Base-by-base conservation (phyloP, 345 rosid species). In the Tarenaya hassleriana region DNA sequence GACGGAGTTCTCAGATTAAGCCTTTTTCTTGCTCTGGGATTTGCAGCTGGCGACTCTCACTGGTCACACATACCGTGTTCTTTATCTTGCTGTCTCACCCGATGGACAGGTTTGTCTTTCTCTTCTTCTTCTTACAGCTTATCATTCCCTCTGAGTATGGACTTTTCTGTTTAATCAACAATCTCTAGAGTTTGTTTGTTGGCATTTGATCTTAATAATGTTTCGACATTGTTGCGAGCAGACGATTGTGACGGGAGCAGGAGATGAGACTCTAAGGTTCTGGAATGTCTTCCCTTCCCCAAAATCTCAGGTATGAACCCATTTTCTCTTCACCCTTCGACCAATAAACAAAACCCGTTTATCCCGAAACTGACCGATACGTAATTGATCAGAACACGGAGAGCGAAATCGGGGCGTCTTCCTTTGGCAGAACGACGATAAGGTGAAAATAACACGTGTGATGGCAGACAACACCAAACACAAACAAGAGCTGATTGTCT, bases 161-260 rank as follows among this genome's bases (percentile, higher is more conserved):
- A n/a, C n/a, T n/a, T n/a, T 10, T 10, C 4, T 37, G 15, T 24
- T 24, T 24, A n/a, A n/a, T n/a, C n/a, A n/a, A n/a, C n/a, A n/a
- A n/a, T n/a, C n/a, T n/a, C n/a, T n/a, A n/a, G n/a, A n/a, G n/a
- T n/a, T n/a, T n/a, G n/a, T n/a, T n/a, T n/a, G n/a, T n/a, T n/a
- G n/a, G n/a, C n/a, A n/a, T n/a, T n/a, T n/a, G n/a, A n/a, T n/a
- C n/a, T n/a, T n/a, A n/a, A n/a, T n/a, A n/a, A n/a, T n/a, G n/a
- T n/a, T n/a, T n/a, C n/a, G 29, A 24, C 29, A 24, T 37, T 37
- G 3, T 37, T 37, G 3, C 68, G 56, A n/a, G n/a, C 80, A 92
- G 94, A 92, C 94, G 3, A 92, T 92, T 20, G 98, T 88, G 56
- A 92, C 98, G 0, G 98, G 98, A 71, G 97, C 98, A 41, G 98